Evolutionary conservation across 2,329 filamentous ascomycete genomes (phyloP), one percentile per base, ranked within the genome.

Genomic region (Apiospora saccharicola): DNA sequence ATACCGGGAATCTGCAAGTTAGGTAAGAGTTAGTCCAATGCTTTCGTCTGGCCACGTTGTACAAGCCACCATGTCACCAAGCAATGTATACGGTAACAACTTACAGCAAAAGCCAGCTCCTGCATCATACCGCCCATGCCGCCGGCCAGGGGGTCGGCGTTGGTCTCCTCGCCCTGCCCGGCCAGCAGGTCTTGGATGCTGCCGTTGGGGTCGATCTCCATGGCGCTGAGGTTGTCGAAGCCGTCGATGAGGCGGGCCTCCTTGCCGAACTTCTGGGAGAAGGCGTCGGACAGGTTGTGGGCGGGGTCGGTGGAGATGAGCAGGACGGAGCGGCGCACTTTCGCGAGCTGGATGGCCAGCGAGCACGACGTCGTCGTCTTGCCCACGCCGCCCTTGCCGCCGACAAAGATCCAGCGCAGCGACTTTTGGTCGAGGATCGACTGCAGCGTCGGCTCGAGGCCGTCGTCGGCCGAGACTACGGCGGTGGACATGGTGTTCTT

Each of bases 331-430:
- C 96, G 96, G 84, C 96, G 94, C 78, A 95, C 94, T 84, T 93
- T 95, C 79, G 96, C 95, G 76, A 99, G 94, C 85, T 99, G 96
- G 82, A 99, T 98, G 75, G 96, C 96, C 76, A 99, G 93, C 13
- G 96, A 98, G 86, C 96, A 99, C 10, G 96, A 98, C 22, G 96
- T 99, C n/a, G 96, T 99, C 41, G 96, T 99, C 88, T 99, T 99
- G 83, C 96, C 96, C 67, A 99, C 96, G 82, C 96, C 96, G 80
- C 96, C 96, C 86, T 99, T 99, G 77, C 96, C 96, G 79, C 96
- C 96, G 73, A 99, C 96, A 80, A 99, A 99, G 85, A 99, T 97
- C 96, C 96, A 99, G 82, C 96, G 94, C 71, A 99, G 91, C 46
- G 94, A 92, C 84, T 95, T 94, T 84, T 99, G 96, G 86, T 97